Evolutionary conservation across 257 asterid species (phyloP).

Genomic region (Coffea eugenioides): DNA sequence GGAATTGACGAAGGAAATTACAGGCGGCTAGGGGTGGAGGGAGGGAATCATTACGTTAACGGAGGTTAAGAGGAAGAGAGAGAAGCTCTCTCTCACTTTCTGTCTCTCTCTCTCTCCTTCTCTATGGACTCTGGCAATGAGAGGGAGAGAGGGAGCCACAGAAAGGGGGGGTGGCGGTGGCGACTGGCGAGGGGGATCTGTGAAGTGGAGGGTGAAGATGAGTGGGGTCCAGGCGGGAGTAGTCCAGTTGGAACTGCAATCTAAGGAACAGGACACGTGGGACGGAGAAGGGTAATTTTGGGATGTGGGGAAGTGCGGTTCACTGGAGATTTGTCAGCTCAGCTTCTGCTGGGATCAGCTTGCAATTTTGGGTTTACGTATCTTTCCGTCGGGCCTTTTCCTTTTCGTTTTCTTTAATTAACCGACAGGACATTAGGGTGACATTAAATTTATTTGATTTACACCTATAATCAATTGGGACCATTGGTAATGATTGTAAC

Average conservation of each 20-base stretch:
- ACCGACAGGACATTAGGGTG: no score
- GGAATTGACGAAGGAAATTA: slow-evolving; percentile 20
- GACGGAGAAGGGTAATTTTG: neutral
- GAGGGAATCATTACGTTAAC: slow-evolving; percentile 1
- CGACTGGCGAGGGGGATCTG: neutral
- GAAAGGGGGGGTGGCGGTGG: neutral
- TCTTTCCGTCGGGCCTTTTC: neutral
- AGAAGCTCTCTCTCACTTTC: neutral
- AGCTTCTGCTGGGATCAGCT: no score
- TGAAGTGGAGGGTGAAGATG: neutral
- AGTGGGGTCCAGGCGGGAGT: neutral
- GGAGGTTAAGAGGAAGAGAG: slow-evolving; percentile 24
- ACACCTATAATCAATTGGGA: no score
- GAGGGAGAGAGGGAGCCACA: neutral
- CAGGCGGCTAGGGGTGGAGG: neutral
- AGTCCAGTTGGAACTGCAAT: neutral
- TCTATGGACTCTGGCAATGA: neutral
- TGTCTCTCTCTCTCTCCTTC: neutral
- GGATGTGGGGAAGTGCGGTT: no score
- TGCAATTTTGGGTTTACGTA: no score
- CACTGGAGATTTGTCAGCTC: neutral
- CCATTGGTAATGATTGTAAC: no score
- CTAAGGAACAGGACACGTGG: slow-evolving; percentile 3
- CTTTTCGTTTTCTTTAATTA: neutral
- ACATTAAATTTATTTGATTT: no score